A percentile compares a stretch with the other conserved stretches of the same genome.
These are phyloP conservation scores for Ophiocordyceps camponoti-saundersi DNA, from an alignment of 2,329 filamentous ascomycete genomes.

Conservation along the genomic window DNA sequence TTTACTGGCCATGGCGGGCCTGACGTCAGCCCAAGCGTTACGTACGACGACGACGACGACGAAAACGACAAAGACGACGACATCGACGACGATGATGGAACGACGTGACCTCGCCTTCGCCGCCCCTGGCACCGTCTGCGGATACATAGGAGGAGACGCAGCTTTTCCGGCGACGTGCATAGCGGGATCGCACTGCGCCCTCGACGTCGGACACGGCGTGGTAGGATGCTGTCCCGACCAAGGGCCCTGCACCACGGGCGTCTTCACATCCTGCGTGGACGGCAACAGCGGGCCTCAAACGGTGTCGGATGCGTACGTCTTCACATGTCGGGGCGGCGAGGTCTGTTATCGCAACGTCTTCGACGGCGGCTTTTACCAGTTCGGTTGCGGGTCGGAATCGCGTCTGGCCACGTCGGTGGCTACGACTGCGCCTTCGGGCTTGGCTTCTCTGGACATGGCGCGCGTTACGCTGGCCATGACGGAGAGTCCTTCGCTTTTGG, in stretches of 20 bases:
- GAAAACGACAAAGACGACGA: too few relatives aligned
- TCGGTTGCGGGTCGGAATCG: slow-evolving; percentile 34
- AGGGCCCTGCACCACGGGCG: slow-evolving; percentile 31
- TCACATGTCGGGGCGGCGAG: slow-evolving; percentile 30
- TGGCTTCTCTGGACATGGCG: slow-evolving; percentile 15
- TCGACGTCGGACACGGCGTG: slow-evolving; percentile 29
- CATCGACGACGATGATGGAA: neutral
- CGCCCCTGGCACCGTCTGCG: slow-evolving; percentile 37
- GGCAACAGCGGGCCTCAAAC: slow-evolving; percentile 29
- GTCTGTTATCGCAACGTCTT: slow-evolving; percentile 40
- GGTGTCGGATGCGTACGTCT: slow-evolving; percentile 37
- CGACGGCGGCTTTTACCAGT: slow-evolving; percentile 38
- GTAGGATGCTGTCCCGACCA: slow-evolving; percentile 39
- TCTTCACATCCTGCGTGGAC: slow-evolving; percentile 42
- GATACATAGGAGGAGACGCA: slow-evolving; percentile 35
- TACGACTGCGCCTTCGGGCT: slow-evolving; percentile 23
- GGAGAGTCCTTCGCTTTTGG: slow-evolving; percentile 17
- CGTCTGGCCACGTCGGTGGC: slow-evolving; percentile 30
- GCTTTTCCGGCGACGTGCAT: slow-evolving; percentile 38
- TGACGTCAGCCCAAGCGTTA: neutral
- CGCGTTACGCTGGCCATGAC: slow-evolving; percentile 24
- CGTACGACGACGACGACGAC: neutral
- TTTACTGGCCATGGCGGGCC: neutral
- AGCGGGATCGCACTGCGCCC: slow-evolving; percentile 39
- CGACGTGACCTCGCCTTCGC: slow-evolving; percentile 18